Evolutionary conservation across 495 filamentous ascomycete species (phyloP).

Genomic region (Aspergillus mulundensis): DNA sequence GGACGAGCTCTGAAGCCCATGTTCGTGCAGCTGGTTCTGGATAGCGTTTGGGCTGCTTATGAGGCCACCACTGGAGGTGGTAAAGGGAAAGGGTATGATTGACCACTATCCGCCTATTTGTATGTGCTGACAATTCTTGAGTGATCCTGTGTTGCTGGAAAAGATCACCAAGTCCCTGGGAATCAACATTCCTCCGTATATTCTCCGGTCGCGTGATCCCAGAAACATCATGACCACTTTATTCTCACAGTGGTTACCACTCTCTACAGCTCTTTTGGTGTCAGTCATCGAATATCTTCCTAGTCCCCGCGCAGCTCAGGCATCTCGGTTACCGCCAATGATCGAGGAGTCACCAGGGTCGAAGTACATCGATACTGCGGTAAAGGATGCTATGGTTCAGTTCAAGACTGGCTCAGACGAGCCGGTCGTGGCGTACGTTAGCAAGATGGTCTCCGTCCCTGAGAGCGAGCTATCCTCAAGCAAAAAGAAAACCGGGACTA

Average conservation of each 20-base stretch:
- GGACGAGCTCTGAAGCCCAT: slow-evolving; percentile 88
- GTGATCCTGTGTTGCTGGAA: slow-evolving; percentile 76
- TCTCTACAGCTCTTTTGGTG: slow-evolving; percentile 89
- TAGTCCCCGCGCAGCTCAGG: slow-evolving; percentile 79
- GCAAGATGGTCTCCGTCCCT: slow-evolving; percentile 95
- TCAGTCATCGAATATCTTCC: slow-evolving; percentile 92
- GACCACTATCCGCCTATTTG: slow-evolving; percentile 14
- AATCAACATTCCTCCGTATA: slow-evolving; percentile 75
- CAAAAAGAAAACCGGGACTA: slow-evolving; percentile 55
- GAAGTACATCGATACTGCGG: slow-evolving; percentile 56
- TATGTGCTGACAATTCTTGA: slow-evolving; percentile 28
- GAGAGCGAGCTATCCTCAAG: slow-evolving; percentile 86
- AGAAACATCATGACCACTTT: slow-evolving; percentile 78
- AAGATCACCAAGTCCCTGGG: slow-evolving; percentile 93
- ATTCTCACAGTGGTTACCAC: slow-evolving; percentile 84
- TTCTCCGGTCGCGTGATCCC: slow-evolving; percentile 81
- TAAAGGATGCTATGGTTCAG: slow-evolving; percentile 74
- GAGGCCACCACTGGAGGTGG: slow-evolving; percentile 79
- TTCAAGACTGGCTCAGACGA: slow-evolving; percentile 66
- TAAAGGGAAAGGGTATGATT: slow-evolving; percentile 71
- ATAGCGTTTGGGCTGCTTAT: slow-evolving; percentile 97
- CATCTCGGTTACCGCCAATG: slow-evolving; percentile 71
- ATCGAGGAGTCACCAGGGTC: slow-evolving; percentile 78
- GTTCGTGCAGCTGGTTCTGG: slow-evolving; percentile 95
- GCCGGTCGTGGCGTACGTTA: slow-evolving; percentile 91